Conservation (phyloP, 2,329 filamentous ascomycete genomes). For the Pseudocercospora macadamiae region DNA sequence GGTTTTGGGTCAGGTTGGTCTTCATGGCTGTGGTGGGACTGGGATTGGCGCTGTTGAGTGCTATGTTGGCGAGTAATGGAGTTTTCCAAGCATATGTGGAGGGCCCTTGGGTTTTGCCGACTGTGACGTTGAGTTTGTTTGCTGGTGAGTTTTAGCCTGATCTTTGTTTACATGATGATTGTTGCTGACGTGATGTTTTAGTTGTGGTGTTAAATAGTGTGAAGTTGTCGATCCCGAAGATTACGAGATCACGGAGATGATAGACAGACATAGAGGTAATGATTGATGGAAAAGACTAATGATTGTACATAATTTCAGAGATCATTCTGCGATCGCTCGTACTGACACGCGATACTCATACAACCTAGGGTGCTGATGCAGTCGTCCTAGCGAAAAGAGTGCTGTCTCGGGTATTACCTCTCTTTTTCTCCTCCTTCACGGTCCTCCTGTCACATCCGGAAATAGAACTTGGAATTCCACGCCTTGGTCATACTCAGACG, state of each 20-base stretch:
- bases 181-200: background rate
- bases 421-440: no score
- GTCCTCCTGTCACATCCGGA: no score
- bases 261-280: no score
- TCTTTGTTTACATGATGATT: background rate
- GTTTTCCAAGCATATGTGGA: background rate
- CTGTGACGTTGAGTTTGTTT: background rate
- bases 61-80: background rate
- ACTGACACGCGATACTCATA: no score
- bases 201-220: background rate
- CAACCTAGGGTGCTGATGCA: no score
- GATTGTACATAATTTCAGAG: no score
- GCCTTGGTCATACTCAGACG: no score
- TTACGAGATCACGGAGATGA: background rate
- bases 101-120: background rate
- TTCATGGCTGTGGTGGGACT: constrained; percentile 17
- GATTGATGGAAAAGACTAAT: no score
- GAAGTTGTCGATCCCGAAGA: background rate
- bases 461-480: no score
- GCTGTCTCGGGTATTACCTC: no score
- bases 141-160: background rate
- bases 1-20: constrained; percentile 32
- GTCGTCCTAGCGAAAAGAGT: no score
- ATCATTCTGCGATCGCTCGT: no score
- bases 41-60: constrained; percentile 10